phyloP scores from a whole-genome alignment of 176 grass and related monocot species.

The Oryza glaberrima region DNA sequence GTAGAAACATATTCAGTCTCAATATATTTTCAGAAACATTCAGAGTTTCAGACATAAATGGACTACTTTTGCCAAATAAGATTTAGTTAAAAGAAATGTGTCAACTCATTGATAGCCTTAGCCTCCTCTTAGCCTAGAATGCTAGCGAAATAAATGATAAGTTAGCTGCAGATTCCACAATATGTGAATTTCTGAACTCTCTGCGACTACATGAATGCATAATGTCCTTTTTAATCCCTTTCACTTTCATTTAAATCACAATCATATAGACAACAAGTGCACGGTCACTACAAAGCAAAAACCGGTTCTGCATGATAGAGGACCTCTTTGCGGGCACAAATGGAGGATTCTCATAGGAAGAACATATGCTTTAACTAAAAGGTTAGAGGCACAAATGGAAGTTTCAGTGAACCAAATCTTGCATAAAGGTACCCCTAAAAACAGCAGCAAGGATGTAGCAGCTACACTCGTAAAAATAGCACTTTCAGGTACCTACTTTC shows the following conservation, averaged over 20 bases:
- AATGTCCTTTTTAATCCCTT: constrained; percentile 39
- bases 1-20: constrained; percentile 35
- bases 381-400: constrained; percentile 13
- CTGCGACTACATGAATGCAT: constrained; percentile 14
- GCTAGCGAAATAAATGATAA: constrained; percentile 17
- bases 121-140: constrained; percentile 1
- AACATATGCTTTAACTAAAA: constrained; percentile 16
- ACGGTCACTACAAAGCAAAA: constrained; percentile 31
- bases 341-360: background rate
- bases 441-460: constrained; percentile 7
- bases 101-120: no score
- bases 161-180: constrained; percentile 20
- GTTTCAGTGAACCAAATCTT: constrained; percentile 5
- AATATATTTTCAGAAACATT: constrained; percentile 20
- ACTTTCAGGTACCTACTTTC: constrained; percentile 20
- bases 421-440: constrained; percentile 10
- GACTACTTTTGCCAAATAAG: background rate
- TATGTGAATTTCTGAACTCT: constrained; percentile 29
- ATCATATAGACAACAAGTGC: constrained; percentile 22
- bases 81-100: background rate
- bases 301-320: background rate
- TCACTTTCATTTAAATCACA: constrained; percentile 37
- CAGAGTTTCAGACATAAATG: constrained; percentile 5
- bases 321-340: background rate
- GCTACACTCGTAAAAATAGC: constrained; percentile 13